Evolutionary conservation across 371 early-diverging fungal genomes (phyloP), one percentile per base, ranked within the genome.

Genomic region (Haplosporangium sp.): DNA sequence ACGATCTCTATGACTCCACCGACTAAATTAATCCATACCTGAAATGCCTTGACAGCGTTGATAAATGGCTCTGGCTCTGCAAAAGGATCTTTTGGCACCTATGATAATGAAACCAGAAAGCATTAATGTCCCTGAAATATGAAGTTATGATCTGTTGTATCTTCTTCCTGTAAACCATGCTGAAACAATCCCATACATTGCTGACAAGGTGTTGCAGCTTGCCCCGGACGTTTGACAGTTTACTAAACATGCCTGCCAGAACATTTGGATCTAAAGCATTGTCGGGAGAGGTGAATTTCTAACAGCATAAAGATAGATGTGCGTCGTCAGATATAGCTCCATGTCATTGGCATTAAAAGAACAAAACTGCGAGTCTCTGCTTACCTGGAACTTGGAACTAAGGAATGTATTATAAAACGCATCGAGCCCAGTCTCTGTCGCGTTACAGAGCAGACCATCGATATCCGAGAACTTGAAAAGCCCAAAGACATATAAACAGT

Each of bases 71-170:
- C 86, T 7, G 83, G 84, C n/a, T 91, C 91, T 1, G 80, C 68
- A 68, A 91, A 89, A 10, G 91, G 91, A 58, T 91, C 90, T 69
- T 91, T 91, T 23, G 77, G 81, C 7, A 89, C 82, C 48, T 89
- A 70, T 76, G 68, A 6, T 23, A 58, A 18, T 48, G 45, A 38
- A 16, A 7, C 14, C 20, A 47, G 40, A 20, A 55, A 38, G 45
- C 21, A 41, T 29, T 13, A 38, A 14, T 58, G 6, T 10, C 45
- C 8, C 47, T 29, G 29, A 29, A 2, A 4, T 2, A 29, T 37
- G 56, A 5, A 37, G 41, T 37, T 51, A 37, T 41, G 8, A 58
- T 16, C 21, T 14, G 11, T 16, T 56, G 37, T 7, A 41, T 6
- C 12, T 57, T 16, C 2, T 38, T 2, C n/a, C 20, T 14, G 11